Evolutionary conservation across 106 monocot species (phyloP), one percentile per base, ranked within the genome.

Genomic region (Phalaenopsis aphrodite): DNA sequence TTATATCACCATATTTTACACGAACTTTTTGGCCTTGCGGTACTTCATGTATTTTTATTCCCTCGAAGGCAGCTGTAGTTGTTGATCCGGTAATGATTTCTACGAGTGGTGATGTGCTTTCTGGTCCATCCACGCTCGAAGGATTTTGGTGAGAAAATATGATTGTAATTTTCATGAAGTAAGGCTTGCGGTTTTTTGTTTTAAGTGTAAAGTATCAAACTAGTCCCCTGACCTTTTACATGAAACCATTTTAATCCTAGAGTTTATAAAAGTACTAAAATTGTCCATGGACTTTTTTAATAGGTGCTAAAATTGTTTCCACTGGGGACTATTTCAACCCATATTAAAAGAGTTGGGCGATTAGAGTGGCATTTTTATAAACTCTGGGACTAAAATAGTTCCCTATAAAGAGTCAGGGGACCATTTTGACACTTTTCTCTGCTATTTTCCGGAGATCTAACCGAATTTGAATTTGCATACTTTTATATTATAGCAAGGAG

Each of bases 11-110:
- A 41, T 68, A 24, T 21, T 68, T 55, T 47, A 64, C 42, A 48
- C 7, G 7, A 7, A 55, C 61, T 38, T 4, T 47, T 65, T 42
- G 5, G 38, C 42, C 41, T 71, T 76, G 42, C 79, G 39, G 38
- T 48, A n/a, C 8, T 55, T 67, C 8, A 55, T 2, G 21, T 46
- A 55, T 24, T 65, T 52, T 30, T 86, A 41, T 85, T 41, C 56
- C 42, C 85, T 56, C 64, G 52, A 91, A 91, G 87, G 86, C 94
- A 99, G 99, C 94, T 88, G 78, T 99, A 83, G 93, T 99, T 58
- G 99, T 99, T 75, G 99, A 99, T 88, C 99, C 99, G 47, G 99
- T 99, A 64, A 89, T 99, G 99, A 91, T 95, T 67, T 95, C 99
- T 68, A 99, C 99, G 10, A 95, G 95, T 56, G 99, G 99, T 14